Evolutionary conservation across 805 yeast species (phyloP).

Genomic region (Yamadazyma scolyti): DNA sequence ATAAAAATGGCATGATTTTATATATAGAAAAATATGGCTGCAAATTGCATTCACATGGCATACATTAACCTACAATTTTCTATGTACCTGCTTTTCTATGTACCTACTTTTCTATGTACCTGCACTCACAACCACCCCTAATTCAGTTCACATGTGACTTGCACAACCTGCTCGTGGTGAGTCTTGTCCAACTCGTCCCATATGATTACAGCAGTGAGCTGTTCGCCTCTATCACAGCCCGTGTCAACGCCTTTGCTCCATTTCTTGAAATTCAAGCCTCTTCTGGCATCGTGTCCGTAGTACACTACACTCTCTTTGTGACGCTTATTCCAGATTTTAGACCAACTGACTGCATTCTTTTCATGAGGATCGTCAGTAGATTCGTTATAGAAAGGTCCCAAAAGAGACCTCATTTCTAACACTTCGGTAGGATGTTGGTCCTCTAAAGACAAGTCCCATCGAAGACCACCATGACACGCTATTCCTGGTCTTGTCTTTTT

Average conservation of each 20-base stretch:
- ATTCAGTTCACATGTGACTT: slow-evolving; percentile 20
- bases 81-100: no score
- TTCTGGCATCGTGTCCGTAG: slow-evolving; percentile 87
- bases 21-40: no score
- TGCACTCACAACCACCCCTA: no score
- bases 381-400: slow-evolving; percentile 58
- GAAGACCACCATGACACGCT: slow-evolving; percentile 82
- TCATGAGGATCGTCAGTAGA: slow-evolving; percentile 49
- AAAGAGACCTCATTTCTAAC: slow-evolving; percentile 64
- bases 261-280: slow-evolving; percentile 63
- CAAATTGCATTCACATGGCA: no score
- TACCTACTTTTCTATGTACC: no score
- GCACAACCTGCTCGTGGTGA: slow-evolving; percentile 20
- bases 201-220: slow-evolving; percentile 60
- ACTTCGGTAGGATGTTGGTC: slow-evolving; percentile 62
- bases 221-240: slow-evolving; percentile 75
- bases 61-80: no score
- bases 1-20: no score
- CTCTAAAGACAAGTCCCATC: slow-evolving; percentile 57
- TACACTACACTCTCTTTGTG: slow-evolving; percentile 48
- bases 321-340: slow-evolving; percentile 49
- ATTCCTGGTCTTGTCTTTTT: slow-evolving; percentile 26
- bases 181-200: slow-evolving; percentile 20
- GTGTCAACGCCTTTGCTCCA: slow-evolving; percentile 80
- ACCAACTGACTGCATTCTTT: slow-evolving; percentile 48